These are phyloP conservation scores for Sporodiniella umbellata DNA, from an alignment of 371 early-diverging fungal genomes.

Conservation along the genomic window DNA sequence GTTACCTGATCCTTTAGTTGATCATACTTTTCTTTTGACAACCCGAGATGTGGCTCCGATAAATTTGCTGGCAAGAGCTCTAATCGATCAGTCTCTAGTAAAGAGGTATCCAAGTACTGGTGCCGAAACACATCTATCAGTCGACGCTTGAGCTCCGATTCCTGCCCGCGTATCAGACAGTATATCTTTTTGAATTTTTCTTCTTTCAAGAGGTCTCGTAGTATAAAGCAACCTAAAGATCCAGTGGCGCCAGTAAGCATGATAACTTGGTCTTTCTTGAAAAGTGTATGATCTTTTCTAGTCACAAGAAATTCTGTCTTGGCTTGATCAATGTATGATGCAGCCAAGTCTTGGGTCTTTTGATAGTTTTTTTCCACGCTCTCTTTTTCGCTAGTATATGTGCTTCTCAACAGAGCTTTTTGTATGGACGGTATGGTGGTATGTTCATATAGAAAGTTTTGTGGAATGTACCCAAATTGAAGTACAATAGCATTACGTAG, in stretches of 20 bases:
- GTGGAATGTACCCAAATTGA: conserved; percentile 21
- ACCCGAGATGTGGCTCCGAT: conserved; percentile 22
- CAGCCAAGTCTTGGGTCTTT: conserved; percentile 9
- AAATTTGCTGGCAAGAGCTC: conserved; percentile 15
- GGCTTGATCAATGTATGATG: conserved; percentile 14
- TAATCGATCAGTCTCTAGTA: neutral
- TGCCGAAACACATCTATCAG: conserved; percentile 21
- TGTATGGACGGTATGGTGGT: conserved; percentile 21
- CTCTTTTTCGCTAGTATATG: neutral
- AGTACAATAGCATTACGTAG: conserved; percentile 23
- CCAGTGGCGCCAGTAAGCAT: conserved; percentile 45
- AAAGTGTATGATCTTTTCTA: neutral
- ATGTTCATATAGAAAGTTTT: conserved; percentile 35
- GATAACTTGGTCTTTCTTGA: conserved; percentile 14
- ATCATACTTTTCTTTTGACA: conserved; percentile 16
- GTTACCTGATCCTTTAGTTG: conserved; percentile 25
- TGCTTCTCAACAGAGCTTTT: neutral
- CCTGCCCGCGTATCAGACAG: conserved; percentile 23
- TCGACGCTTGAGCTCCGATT: conserved; percentile 8
- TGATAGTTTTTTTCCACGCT: conserved; percentile 1
- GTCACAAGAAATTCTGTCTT: conserved; percentile 16
- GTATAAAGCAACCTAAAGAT: conserved; percentile 32
- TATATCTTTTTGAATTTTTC: conserved; percentile 25
- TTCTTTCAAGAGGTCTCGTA: conserved; percentile 24
- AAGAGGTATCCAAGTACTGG: conserved; percentile 14